Conservation (phyloP, 2,329 filamentous ascomycete genomes). For the Fusarium robinianum region DNA sequence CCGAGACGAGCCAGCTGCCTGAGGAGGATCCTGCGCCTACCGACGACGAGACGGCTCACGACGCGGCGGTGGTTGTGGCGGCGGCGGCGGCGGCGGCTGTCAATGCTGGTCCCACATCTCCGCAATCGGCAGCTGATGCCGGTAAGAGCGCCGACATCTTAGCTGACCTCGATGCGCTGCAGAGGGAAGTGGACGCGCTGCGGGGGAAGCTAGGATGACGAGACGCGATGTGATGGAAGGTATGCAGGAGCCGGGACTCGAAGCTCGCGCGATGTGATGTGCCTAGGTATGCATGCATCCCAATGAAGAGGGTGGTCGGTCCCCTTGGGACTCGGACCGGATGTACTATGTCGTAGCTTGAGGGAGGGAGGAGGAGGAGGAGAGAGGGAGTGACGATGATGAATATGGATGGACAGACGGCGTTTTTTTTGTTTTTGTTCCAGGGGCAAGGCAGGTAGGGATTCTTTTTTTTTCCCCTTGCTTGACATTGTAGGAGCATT, state of each 20-base stretch:
- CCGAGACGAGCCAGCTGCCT: slow-evolving; percentile 20
- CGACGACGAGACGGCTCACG: too few species aligned
- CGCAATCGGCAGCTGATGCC: slow-evolving; percentile 24
- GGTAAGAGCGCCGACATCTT: slow-evolving; percentile 63
- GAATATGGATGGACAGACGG: too few species aligned
- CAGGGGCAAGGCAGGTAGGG: too few species aligned
- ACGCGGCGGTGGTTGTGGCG: neutral
- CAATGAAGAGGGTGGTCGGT: too few species aligned
- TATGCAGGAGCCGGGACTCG: neutral
- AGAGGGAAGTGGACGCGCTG: slow-evolving; percentile 75
- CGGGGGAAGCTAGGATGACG: slow-evolving; percentile 41
- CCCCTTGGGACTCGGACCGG: too few species aligned
- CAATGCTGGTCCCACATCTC: slow-evolving; percentile 23
- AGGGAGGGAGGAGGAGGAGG: too few species aligned
- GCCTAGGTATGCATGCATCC: too few species aligned
- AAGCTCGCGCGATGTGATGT: too few species aligned
- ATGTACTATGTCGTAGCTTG: too few species aligned
- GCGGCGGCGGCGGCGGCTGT: slow-evolving; percentile 5
- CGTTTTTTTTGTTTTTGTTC: neutral
- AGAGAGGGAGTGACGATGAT: too few species aligned
- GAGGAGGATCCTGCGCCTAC: slow-evolving; percentile 25
- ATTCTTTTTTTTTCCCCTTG: neutral
- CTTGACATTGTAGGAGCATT: too few species aligned
- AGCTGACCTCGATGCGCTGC: slow-evolving; percentile 71
- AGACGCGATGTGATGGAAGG: slow-evolving; percentile 5